Evolutionary conservation across 73 alveolate genomes (phyloP), one percentile per base, ranked within the genome.

Genomic region (Loxodes magnus): DNA sequence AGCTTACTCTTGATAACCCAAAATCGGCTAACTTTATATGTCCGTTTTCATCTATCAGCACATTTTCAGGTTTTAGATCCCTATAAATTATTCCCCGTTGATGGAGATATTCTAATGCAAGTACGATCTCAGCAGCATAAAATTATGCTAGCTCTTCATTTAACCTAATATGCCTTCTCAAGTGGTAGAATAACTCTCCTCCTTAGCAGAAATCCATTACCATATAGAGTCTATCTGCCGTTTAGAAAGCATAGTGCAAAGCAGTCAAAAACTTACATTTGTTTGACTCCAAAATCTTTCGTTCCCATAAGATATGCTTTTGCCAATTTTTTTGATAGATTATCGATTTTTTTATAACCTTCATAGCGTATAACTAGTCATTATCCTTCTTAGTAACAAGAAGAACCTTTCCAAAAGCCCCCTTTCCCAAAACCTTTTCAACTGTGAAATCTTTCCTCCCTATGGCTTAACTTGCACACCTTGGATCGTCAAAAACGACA

Each of bases 341-440:
- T 23, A 70, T 64, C 34, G 74, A 71, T 71, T 84, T 88, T 39
- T 79, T 74, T 6, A 88, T 81, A 35, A 56, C 84, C 71, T 85
- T 88, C 76, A 88, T 67, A 35, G 93, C 93, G 63, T 61, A 84
- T 22, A 60, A 78, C 19, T 74, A 67, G 31, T 77, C 61, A 20
- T 48, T 67, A 37, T 84, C 92, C 49, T 72, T 89, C 65, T 77
- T 64, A 44, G 55, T 67, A 2, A 86, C 96, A 54, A 82, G 83
- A 56, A 58, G 84, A 4, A 78, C 96, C 69, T 74, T 84, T 24
- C 98, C 98, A 65, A 66, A 90, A 28, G 96, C 66, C 35, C 94
- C 95, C 51, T 80, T 56, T 26, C 90, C 84, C 35, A 76, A 63
- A 31, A 31, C 41, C n/a, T 31, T 31, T 9, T 9, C n/a, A 9